A percentile compares a stretch with the other conserved stretches of the same genome.
These are phyloP conservation scores for Aristolochia contorta DNA, from an alignment of 164 flowering plant genomes.

Conservation along the genomic window DNA sequence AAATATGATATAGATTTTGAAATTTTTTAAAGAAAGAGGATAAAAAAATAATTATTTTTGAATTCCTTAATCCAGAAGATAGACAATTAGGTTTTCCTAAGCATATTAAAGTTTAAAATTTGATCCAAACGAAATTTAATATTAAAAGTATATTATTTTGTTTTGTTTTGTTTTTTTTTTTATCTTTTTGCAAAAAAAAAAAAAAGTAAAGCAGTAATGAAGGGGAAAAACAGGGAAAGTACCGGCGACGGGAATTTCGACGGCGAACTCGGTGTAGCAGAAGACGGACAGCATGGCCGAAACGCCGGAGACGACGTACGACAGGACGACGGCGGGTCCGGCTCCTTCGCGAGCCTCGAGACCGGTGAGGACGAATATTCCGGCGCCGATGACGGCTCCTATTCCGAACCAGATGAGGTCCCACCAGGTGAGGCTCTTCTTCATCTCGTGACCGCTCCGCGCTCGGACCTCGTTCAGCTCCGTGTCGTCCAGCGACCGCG, in stretches of 20 bases:
- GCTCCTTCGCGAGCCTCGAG: slow-evolving; percentile 21
- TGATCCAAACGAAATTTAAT: no score
- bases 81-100: no score
- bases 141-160: background rate
- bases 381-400: slow-evolving; percentile 51
- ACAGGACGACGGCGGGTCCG: slow-evolving; percentile 52
- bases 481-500: slow-evolving; percentile 30
- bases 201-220: no score
- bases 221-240: background rate
- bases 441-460: slow-evolving; percentile 41
- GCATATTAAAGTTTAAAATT: no score
- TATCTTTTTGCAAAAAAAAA: background rate
- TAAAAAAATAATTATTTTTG: no score
- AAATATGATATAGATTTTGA: no score
- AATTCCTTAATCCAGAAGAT: no score
- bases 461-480: slow-evolving; percentile 37
- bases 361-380: slow-evolving; percentile 55
- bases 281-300: slow-evolving; percentile 54
- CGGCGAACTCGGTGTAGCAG: slow-evolving; percentile 61
- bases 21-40: no score
- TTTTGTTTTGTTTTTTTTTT: no score
- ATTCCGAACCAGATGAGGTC: slow-evolving; percentile 60
- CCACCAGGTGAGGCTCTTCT: slow-evolving; percentile 45
- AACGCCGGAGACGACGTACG: slow-evolving; percentile 39
- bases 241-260: slow-evolving; percentile 59